Conservation (phyloP, 345 rosid species). For the Eucalyptus urophylla region DNA sequence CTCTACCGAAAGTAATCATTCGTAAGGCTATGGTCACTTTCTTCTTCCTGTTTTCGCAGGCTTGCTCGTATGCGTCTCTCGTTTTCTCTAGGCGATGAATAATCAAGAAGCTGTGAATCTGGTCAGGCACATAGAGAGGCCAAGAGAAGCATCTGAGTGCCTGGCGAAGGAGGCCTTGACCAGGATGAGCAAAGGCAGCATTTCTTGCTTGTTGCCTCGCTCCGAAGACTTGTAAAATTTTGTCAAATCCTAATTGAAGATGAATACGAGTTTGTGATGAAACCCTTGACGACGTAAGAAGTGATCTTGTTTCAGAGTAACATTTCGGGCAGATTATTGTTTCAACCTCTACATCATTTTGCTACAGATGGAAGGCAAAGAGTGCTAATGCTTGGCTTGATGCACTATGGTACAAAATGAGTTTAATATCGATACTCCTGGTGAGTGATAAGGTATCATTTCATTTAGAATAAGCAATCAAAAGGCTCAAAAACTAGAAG, state of each 20-base stretch:
- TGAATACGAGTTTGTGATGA: neutral
- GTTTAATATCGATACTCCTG: neutral
- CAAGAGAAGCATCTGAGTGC: constrained; percentile 56
- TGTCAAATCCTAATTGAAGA: neutral
- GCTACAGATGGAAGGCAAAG: neutral
- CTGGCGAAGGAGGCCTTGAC: constrained; percentile 46
- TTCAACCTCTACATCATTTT: neutral
- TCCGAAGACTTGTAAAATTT: constrained; percentile 1
- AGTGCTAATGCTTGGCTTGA: neutral
- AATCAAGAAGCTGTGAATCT: constrained; percentile 66
- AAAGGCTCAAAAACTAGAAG: too few species aligned
- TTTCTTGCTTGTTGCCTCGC: constrained; percentile 52
- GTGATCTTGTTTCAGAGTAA: neutral
- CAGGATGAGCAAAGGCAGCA: constrained; percentile 46
- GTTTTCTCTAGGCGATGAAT: constrained; percentile 44
- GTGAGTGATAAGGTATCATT: neutral
- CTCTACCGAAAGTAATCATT: neutral
- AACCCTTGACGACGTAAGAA: neutral
- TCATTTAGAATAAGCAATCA: neutral
- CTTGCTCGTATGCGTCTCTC: neutral
- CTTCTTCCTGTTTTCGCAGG: neutral
- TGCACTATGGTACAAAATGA: neutral
- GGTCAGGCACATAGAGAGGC: constrained; percentile 44
- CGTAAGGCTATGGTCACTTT: neutral
- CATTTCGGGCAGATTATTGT: neutral